phyloP scores from a whole-genome alignment of 805 yeast genomes.

The Wickerhamiella bombiphila region DNA sequence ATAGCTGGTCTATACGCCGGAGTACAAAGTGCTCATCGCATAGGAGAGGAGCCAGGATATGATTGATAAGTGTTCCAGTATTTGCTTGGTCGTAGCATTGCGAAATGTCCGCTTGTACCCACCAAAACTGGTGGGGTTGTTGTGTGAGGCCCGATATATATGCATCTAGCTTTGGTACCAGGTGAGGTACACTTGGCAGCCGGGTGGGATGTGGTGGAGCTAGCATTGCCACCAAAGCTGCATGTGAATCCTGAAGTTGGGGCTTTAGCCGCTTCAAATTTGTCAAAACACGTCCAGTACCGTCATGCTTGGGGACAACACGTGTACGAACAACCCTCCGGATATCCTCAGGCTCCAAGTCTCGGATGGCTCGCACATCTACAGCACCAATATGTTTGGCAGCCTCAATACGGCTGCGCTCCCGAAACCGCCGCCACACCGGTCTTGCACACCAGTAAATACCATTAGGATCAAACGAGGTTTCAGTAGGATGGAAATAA shows the following conservation, averaged over 20 bases:
- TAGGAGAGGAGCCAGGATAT: constrained; percentile 1
- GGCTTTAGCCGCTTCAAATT: constrained; percentile 13
- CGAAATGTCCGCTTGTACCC: constrained; percentile 59
- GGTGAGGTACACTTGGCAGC: too few species aligned
- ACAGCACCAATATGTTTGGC: constrained; percentile 23
- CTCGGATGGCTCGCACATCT: constrained; percentile 8
- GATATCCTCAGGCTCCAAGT: not conserved
- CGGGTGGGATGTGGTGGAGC: constrained; percentile 30
- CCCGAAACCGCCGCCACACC: constrained; percentile 14
- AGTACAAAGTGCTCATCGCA: constrained; percentile 1
- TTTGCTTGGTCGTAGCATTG: constrained; percentile 61
- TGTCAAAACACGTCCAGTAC: constrained; percentile 10
- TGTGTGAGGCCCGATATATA: too few species aligned
- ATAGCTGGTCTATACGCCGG: not conserved
- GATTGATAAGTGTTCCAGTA: constrained; percentile 6
- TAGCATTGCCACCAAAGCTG: constrained; percentile 7
- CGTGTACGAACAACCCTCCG: constrained; percentile 1
- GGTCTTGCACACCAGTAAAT: constrained; percentile 7
- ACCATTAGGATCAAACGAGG: constrained; percentile 16
- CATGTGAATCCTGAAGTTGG: constrained; percentile 12
- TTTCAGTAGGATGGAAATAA: constrained; percentile 56
- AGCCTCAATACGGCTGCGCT: constrained; percentile 29
- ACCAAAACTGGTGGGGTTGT: constrained; percentile 23
- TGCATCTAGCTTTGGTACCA: not conserved
- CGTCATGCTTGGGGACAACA: constrained; percentile 14